These are phyloP conservation scores for Euphrasia confusa DNA, from an alignment of 257 asterid species.

Conservation along the genomic window DNA sequence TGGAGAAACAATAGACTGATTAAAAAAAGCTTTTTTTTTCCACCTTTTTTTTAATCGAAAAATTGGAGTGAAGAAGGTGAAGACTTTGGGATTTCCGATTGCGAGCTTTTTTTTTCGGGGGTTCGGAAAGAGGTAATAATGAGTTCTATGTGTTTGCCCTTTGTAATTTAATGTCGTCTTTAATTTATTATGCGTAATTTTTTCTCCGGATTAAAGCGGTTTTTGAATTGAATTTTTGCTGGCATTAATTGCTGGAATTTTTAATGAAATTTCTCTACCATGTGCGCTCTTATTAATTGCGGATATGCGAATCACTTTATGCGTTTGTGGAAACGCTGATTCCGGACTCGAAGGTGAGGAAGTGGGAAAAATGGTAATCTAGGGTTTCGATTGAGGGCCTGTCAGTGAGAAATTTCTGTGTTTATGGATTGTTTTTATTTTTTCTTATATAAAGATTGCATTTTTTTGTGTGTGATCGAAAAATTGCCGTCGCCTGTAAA, in stretches of 20 bases:
- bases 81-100: neutral
- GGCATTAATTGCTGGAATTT: constrained; percentile 6
- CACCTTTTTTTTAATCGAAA: neutral
- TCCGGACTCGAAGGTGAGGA: neutral
- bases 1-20: neutral
- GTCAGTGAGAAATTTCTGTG: neutral
- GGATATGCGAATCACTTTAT: constrained; percentile 6
- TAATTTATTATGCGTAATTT: neutral
- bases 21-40: neutral
- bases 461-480: neutral
- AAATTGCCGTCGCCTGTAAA: neutral
- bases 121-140: neutral
- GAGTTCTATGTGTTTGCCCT: neutral
- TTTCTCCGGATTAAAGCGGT: neutral
- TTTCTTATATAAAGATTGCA: neutral
- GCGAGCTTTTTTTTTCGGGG: neutral
- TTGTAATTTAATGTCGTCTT: neutral
- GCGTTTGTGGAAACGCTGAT: constrained; percentile 9
- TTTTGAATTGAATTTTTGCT: neutral
- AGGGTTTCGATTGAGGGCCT: constrained; percentile 8
- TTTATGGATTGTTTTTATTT: neutral
- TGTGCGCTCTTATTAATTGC: constrained; percentile 2
- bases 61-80: neutral
- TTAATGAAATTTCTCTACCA: neutral
- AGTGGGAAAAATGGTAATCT: neutral